Conservation (phyloP, 106 monocot species). For the Agapanthus africanus region DNA sequence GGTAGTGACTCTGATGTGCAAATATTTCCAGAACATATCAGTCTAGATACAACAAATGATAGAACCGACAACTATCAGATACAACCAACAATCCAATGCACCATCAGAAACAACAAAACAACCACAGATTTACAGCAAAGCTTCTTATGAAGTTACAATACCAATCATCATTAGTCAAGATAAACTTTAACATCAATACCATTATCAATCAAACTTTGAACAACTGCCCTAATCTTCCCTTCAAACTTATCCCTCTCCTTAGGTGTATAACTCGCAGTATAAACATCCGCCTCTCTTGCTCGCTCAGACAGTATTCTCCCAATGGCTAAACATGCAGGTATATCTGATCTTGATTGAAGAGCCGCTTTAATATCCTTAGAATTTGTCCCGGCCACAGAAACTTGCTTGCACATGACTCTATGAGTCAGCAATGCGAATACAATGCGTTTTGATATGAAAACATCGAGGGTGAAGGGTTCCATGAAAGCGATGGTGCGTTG, state of each 20-base stretch:
- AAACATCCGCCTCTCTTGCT: conserved; percentile 86
- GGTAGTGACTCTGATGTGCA: too few species aligned
- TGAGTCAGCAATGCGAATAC: conserved; percentile 90
- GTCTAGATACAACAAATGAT: too few species aligned
- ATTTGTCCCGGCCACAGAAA: conserved; percentile 92
- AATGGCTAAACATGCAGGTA: conserved; percentile 81
- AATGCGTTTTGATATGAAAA: conserved; percentile 90
- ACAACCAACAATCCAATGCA: too few species aligned
- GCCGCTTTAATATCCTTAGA: conserved; percentile 92
- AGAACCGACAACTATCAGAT: too few species aligned
- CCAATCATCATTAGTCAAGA: conserved; percentile 51
- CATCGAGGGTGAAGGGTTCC: conserved; percentile 89
- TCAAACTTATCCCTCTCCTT: conserved; percentile 87
- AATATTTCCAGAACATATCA: too few species aligned
- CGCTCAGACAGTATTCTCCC: conserved; percentile 73
- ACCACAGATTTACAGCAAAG: too few species aligned
- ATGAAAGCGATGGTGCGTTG: conserved; percentile 84
- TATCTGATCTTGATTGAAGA: conserved; percentile 70
- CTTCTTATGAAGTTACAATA: neutral
- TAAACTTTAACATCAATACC: conserved; percentile 95
- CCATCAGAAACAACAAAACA: too few species aligned
- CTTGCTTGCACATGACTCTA: conserved; percentile 82
- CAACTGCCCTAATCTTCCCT: conserved; percentile 86
- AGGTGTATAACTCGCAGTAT: conserved; percentile 69
- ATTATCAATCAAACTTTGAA: conserved; percentile 85